Conservation (phyloP, 495 filamentous ascomycete species). For the Durotheca rogersii region DNA sequence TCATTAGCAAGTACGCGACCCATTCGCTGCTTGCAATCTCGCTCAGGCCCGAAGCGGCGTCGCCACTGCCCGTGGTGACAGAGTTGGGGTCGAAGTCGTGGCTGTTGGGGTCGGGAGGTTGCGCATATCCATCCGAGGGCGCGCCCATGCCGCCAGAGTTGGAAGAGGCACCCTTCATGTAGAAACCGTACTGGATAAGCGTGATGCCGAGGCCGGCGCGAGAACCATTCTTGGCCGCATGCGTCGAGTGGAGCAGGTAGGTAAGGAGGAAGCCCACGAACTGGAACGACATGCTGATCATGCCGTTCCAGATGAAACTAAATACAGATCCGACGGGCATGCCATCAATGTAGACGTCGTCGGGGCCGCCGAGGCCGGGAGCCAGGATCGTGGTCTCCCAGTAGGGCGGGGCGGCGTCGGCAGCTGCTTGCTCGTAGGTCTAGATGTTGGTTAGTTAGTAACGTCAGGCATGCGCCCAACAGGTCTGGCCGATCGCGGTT, state of each 20-base stretch:
- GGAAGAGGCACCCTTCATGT: conserved; percentile 64
- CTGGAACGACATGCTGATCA: conserved; percentile 98
- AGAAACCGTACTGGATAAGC: conserved; percentile 94
- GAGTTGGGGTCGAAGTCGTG: conserved; percentile 81
- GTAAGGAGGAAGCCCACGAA: conserved; percentile 96
- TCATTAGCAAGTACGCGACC: conserved; percentile 93
- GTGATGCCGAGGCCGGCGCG: conserved; percentile 92
- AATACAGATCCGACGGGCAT: conserved; percentile 94
- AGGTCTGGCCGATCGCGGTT: not conserved
- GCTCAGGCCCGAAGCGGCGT: conserved; percentile 39
- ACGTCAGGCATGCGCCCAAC: conserved; percentile 1
- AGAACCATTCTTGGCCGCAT: conserved; percentile 96
- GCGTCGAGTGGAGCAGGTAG: conserved; percentile 95
- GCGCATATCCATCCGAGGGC: conserved; percentile 54
- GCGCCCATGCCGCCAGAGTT: conserved; percentile 52
- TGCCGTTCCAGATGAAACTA: conserved; percentile 95
- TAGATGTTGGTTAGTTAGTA: conserved; percentile 50
- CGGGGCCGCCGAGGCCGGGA: conserved; percentile 74
- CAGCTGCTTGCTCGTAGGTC: conserved; percentile 98
- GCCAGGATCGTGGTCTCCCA: conserved; percentile 99
- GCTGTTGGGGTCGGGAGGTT: conserved; percentile 82
- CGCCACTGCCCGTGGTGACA: conserved; percentile 46
- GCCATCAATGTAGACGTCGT: conserved; percentile 96
- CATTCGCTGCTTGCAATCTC: conserved; percentile 74
- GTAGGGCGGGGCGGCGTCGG: conserved; percentile 93